Evolutionary conservation across 1,284 basidiomycete species (phyloP), one percentile per base, ranked within the genome.

Genomic region (Vanrija pseudolonga): DNA sequence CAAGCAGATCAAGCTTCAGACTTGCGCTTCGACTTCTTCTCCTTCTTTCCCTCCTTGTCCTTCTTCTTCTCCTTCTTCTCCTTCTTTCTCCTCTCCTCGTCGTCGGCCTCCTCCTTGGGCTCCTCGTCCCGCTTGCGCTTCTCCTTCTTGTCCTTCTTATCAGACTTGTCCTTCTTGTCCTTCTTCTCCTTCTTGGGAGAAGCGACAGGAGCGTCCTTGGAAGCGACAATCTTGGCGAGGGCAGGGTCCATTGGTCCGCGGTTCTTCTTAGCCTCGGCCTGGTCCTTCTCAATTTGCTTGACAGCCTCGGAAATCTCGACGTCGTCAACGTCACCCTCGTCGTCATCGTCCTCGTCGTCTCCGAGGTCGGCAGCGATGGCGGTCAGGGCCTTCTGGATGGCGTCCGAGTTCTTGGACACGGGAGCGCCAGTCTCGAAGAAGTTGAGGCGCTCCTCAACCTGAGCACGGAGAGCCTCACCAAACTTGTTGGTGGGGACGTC

Each of bases 371-470:
- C 72, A 17, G 84, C 86, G 48, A 96, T 85, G 50, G 84, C 83
- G 40, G 88, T 84, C 60, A 96, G 74, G 8, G 94, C 94, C 76
- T 90, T 92, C 67, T 86, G 84, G 69, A 96, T 93, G 20, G 87
- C 88, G 61, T 93, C 90, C 19, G 88, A 81, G 65, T 93, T 93
- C 80, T 90, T 93, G 38, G 84, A 83, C 22, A 90, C 90, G 4
- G 90, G 83, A 6, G 81, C 82, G 20, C 91, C 91, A 2, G 84
- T 88, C 77, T 78, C 94, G 80, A 98, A 99, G 80, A 98, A 98
- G 58, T 81, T 82, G 9, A 98, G 82, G 17, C 96, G 85, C 77
- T 98, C 95, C 76, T 98, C 96, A 17, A 99, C 96, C 78, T 98
- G 96, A 6, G 83, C 81, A 14, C 89, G 84, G 20, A 99, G 83